These are phyloP conservation scores for Ambrosia hybrid DNA, from an alignment of 140 eudicot genomes.

Conservation along the genomic window DNA sequence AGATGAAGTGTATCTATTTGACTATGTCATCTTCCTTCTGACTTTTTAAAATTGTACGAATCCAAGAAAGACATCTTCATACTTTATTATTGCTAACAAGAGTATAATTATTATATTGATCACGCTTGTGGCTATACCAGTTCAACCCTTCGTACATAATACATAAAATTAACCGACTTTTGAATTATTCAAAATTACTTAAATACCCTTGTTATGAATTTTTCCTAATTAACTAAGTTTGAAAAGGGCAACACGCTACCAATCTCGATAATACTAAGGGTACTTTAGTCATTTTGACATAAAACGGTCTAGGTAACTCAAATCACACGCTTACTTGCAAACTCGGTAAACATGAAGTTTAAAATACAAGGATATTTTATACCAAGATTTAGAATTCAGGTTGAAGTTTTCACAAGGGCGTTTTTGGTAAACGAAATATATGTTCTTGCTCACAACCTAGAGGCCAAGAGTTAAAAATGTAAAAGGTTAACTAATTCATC, in stretches of 20 bases:
- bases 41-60: conserved; percentile 21
- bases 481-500: no score
- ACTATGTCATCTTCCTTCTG: conserved; percentile 37
- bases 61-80: conserved; percentile 25
- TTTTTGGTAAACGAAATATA: no score
- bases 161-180: not conserved
- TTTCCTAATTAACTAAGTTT: not conserved
- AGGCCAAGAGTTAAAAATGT: no score
- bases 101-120: conserved; percentile 2
- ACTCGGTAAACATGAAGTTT: no score
- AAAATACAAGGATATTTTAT: no score
- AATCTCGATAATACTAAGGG: not conserved
- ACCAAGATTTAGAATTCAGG: no score
- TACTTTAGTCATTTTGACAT: conserved; percentile 3
- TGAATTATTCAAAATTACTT: conserved; percentile 15
- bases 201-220: conserved; percentile 14
- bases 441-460: no score
- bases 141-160: conserved; percentile 28
- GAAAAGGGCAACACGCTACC: not conserved
- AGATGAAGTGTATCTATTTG: conserved; percentile 31
- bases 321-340: no score
- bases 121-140: conserved; percentile 27
- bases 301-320: not conserved
- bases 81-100: conserved; percentile 12
- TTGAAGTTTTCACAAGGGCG: no score